Evolutionary conservation across 306 rosid genomes (phyloP).

Genomic region (Dalbergia oliveri): DNA sequence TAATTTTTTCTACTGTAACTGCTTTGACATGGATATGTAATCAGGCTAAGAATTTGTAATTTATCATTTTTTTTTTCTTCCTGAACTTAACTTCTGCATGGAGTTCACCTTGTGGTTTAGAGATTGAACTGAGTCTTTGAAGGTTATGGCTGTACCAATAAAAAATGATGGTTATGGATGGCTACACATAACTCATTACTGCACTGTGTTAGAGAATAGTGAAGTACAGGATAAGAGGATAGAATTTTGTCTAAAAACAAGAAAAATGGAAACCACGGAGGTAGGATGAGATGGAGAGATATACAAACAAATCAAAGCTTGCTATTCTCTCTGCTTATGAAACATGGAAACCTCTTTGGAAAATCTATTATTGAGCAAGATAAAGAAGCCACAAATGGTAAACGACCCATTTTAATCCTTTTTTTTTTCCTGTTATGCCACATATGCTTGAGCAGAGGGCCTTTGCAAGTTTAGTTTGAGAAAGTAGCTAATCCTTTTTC

Average conservation of each 20-base stretch:
- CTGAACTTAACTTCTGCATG: background rate
- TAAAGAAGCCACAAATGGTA: constrained; percentile 3
- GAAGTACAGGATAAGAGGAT: constrained; percentile 7
- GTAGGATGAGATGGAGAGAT: background rate
- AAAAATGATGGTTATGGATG: constrained; percentile 3
- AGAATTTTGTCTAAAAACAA: constrained; percentile 6
- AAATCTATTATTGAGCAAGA: background rate
- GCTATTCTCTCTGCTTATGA: constrained; percentile 3
- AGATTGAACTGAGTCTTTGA: constrained; percentile 11
- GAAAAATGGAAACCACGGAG: constrained; percentile 9
- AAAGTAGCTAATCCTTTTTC: too few species aligned
- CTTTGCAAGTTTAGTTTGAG: constrained; percentile 37
- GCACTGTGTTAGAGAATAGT: background rate
- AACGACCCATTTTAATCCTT: background rate
- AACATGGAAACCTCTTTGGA: constrained; percentile 13
- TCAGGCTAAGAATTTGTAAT: constrained; percentile 8
- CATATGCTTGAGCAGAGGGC: constrained; percentile 16
- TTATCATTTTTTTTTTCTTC: constrained; percentile 13
- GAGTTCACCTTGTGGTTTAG: constrained; percentile 20
- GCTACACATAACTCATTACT: background rate
- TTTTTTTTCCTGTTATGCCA: background rate
- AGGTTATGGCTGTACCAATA: background rate
- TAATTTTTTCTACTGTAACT: constrained; percentile 1
- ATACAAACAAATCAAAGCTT: constrained; percentile 21
- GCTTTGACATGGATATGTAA: background rate